Evolutionary conservation across 495 filamentous ascomycete species (phyloP).

Genomic region (Choiromyces venosus): DNA sequence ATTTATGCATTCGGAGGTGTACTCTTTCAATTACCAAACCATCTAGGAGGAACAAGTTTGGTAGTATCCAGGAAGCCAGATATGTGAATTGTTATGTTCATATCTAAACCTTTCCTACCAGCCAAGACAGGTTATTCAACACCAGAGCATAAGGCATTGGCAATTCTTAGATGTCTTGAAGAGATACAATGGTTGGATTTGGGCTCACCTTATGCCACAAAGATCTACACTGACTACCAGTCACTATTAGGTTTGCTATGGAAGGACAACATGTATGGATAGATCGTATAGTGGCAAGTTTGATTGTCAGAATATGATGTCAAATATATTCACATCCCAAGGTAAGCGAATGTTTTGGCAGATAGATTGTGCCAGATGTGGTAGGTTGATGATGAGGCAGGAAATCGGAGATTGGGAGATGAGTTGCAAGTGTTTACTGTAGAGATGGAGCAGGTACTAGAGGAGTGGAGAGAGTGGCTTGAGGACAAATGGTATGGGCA

Average conservation of each 20-base stretch:
- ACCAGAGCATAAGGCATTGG: background rate
- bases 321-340: background rate
- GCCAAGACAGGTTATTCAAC: constrained; percentile 1
- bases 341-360: background rate
- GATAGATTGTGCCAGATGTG: background rate
- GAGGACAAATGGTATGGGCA: background rate
- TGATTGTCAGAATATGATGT: background rate
- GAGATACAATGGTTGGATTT: constrained; percentile 3
- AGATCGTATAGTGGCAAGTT: background rate
- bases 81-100: background rate
- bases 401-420: background rate
- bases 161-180: constrained; percentile 7
- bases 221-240: constrained; percentile 4
- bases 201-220: background rate
- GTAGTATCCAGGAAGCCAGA: background rate
- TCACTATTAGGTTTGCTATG: background rate
- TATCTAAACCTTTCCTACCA: constrained; percentile 1
- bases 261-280: background rate
- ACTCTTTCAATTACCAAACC: background rate
- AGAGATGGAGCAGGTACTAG: background rate
- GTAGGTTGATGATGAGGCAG: background rate
- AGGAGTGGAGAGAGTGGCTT: background rate
- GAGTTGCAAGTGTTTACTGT: background rate
- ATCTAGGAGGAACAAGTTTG: background rate
- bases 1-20: background rate